phyloP scores from a whole-genome alignment of 768 basidiomycete genomes.

The Boletellus ananas region DNA sequence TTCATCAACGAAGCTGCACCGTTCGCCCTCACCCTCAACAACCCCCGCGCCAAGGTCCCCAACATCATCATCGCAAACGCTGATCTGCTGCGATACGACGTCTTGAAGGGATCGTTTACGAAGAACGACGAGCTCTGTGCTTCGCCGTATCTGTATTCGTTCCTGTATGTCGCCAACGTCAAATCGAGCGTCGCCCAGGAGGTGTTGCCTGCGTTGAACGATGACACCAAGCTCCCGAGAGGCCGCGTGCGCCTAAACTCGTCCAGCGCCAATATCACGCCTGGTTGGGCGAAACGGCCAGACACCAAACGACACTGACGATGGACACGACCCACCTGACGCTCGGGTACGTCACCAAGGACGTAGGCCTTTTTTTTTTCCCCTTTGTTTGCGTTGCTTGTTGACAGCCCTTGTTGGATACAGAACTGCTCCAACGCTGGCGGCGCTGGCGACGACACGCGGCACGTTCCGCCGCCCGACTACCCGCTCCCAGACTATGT shows the following conservation, averaged over 20 bases:
- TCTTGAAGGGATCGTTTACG: constrained; percentile 68
- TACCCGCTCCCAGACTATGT: constrained; percentile 56
- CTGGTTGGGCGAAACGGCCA: constrained; percentile 61
- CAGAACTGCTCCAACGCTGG: constrained; percentile 71
- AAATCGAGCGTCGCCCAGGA: constrained; percentile 46
- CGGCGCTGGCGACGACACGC: constrained; percentile 70
- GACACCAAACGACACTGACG: constrained; percentile 25
- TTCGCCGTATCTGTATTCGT: constrained; percentile 64
- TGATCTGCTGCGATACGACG: constrained; percentile 60
- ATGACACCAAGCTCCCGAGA: too few relatives aligned
- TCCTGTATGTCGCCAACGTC: constrained; percentile 59
- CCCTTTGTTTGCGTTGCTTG: background rate
- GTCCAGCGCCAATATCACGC: constrained; percentile 47
- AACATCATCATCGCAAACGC: constrained; percentile 65
- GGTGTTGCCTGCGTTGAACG: constrained; percentile 53
- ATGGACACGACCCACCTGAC: constrained; percentile 48
- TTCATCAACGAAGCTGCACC: constrained; percentile 54
- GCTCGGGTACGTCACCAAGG: constrained; percentile 70
- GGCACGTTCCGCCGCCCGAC: constrained; percentile 58
- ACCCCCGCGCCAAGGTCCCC: constrained; percentile 55
- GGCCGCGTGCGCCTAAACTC: constrained; percentile 10
- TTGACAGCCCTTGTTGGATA: background rate
- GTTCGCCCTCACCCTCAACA: constrained; percentile 52
- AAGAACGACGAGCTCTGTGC: constrained; percentile 78
- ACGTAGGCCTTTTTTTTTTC: constrained; percentile 40